Base-by-base conservation (phyloP, 2,329 filamentous ascomycete species). In the Ceratocystis huliohia region DNA sequence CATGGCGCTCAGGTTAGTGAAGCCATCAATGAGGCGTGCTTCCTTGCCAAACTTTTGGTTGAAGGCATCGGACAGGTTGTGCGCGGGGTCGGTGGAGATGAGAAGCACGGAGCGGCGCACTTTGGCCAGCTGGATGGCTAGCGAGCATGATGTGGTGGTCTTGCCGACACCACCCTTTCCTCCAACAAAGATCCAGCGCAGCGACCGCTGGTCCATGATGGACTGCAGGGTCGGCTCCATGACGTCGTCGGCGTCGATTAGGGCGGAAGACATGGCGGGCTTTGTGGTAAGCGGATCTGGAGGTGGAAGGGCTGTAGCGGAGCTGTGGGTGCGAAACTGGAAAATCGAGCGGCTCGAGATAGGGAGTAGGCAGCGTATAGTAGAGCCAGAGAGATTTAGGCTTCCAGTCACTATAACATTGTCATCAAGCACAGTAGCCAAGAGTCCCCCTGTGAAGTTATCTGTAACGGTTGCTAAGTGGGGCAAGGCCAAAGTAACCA, bases 21-120 rank as follows among this genome's bases (percentile, higher is more conserved):
- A 96, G 71, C 94, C 94, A 72, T 96, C 87, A 70, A 99, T 83
- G 48, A 96, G 85, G 69, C 91, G 86, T 65, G 94, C 94, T 77
- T 99, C 94, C 81, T 99, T 99, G 80, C 94, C 94, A 74, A 99
- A 99, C 79, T 99, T 99, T 78, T 99, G 93, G 71, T 90, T 91
- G 78, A 99, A 99, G 69, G 94, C 94, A 79, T 99, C 94, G 72
- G 89, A 94, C 70, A 99, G 83, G 79, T 99, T 99, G 83, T 99
- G 94, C 64, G 94, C 94, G 65, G 94, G 94, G 77, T 99, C 94
- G 72, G 94, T 99, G 48, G 92, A 96, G 79, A 99, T 99, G 75
- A 99, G 88, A 67, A 99, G 85, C 69, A 99, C 94, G 69, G 89
- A 96, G 78, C 93, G 93, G 78, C 94, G 91, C 72, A 91, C 91